Evolutionary conservation across 2,329 filamentous ascomycete species (phyloP).

Genomic region (Pseudogymnoascus sp.): DNA sequence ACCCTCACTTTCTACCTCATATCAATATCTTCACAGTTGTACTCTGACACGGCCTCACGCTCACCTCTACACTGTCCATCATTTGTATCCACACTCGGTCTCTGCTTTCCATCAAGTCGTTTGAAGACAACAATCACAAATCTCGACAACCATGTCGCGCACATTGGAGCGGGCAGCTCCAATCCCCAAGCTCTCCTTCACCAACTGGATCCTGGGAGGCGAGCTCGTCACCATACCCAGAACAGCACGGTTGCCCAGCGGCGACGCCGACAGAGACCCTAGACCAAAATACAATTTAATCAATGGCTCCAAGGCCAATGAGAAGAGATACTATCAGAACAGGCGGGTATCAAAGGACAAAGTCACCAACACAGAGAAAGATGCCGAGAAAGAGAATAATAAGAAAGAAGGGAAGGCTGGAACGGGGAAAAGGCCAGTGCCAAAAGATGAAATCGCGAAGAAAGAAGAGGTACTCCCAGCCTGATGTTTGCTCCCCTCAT

Average conservation of each 20-base stretch:
- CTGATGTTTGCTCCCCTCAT: not conserved
- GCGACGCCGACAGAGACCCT: not conserved
- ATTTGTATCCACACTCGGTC: not conserved
- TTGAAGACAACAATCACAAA: not conserved
- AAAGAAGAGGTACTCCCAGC: not conserved
- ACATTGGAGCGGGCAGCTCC: not conserved
- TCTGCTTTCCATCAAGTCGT: not conserved
- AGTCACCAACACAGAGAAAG: conserved; percentile 2
- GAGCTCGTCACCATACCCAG: conserved; percentile 13
- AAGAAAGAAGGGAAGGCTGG: conserved; percentile 1
- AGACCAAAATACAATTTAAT: not conserved
- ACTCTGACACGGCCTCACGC: not conserved
- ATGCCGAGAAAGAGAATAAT: conserved; percentile 3
- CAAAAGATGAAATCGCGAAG: conserved; percentile 6
- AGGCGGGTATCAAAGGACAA: not conserved
- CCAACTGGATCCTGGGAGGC: conserved; percentile 26
- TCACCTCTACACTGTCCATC: not conserved
- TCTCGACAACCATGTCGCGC: not conserved
- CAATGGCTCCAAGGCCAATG: not conserved
- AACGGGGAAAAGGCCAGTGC: not conserved
- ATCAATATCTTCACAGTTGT: not conserved
- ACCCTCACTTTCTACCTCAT: not conserved
- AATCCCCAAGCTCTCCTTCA: conserved; percentile 20
- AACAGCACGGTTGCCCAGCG: not conserved
- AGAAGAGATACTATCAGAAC: not conserved